A percentile compares a stretch with the other conserved stretches of the same genome.
Conservation (phyloP, 2,329 filamentous ascomycete species). For the Rasamsonia emersonii region DNA sequence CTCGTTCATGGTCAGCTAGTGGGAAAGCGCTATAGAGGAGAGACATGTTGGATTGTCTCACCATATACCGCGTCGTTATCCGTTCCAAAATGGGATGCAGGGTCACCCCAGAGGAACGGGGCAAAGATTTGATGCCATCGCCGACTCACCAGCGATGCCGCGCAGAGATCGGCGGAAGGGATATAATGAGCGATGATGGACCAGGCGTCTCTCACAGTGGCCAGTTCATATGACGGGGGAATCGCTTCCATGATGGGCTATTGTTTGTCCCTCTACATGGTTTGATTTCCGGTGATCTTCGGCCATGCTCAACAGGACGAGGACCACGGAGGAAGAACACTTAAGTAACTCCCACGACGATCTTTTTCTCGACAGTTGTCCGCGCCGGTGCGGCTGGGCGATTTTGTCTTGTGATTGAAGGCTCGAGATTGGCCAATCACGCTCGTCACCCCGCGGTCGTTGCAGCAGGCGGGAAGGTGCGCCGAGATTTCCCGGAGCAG, state of each 20-base stretch:
- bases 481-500: too few relatives aligned
- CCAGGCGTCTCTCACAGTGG: conserved; percentile 48
- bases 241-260: conserved; percentile 46
- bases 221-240: conserved; percentile 52
- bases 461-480: too few relatives aligned
- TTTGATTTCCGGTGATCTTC: too few relatives aligned
- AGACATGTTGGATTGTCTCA: conserved; percentile 11
- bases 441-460: too few relatives aligned
- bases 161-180: conserved; percentile 47
- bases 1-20: conserved; percentile 26
- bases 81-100: conserved; percentile 53
- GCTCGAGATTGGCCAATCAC: too few relatives aligned
- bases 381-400: too few relatives aligned
- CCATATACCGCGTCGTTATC: conserved; percentile 54
- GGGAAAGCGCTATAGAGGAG: neutral
- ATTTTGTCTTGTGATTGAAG: too few relatives aligned
- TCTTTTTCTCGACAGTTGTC: too few relatives aligned
- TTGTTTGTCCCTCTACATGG: too few relatives aligned
- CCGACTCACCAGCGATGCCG: conserved; percentile 47
- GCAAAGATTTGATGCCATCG: conserved; percentile 52
- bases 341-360: too few relatives aligned
- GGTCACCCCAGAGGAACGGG: conserved; percentile 54
- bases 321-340: too few relatives aligned
- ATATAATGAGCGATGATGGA: conserved; percentile 49
- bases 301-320: too few relatives aligned